Evolutionary conservation across 2,329 filamentous ascomycete genomes (phyloP), one percentile per base, ranked within the genome.

Genomic region (Nigrograna mackinnonii): DNA sequence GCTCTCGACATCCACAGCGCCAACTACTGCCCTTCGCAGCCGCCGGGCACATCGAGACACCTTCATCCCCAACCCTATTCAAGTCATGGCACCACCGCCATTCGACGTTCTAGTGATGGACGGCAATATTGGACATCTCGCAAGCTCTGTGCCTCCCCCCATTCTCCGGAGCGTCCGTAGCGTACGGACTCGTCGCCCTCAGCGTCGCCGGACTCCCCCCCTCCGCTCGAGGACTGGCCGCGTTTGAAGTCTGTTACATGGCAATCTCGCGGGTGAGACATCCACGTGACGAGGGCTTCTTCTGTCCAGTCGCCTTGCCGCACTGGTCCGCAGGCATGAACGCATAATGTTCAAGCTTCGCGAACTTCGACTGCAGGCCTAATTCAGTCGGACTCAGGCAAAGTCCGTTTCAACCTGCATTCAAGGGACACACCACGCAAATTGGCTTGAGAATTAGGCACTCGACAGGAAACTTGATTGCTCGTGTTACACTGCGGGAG

Each of bases 211-310:
- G 35, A 18, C 31, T 41, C 43, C 44, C 50, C 49, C 49, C 42
- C 43, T 34, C 47, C 43, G 44, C 11, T 9, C 31, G 13, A 33
- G 11, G 13, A 52, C 44, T 37, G 42, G 49, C 40, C 42, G 54
- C 54, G 64, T 67, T 67, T 67, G 64, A 67, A 48, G 55, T 64
- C 50, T 65, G 64, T 66, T 57, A 65, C 64, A 65, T 56, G 63
- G 54, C 58, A 53, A 54, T 55, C 47, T 49, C 48, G 50, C 51
- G 46, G 52, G 48, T 62, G 60, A 66, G 58, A 66, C 62, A 59
- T 41, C 54, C 62, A 67, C 64, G 64, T 67, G 64, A 66, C 49
- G 35, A 19, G 9, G n/a, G 16, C 36, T 30, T 38, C 36, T 37
- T 43, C 42, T 38, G 31, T 36, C 54, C 58, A 64, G 50, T 60